Conservation (phyloP, 805 yeast species). For the Suhomyces faveliae region DNA sequence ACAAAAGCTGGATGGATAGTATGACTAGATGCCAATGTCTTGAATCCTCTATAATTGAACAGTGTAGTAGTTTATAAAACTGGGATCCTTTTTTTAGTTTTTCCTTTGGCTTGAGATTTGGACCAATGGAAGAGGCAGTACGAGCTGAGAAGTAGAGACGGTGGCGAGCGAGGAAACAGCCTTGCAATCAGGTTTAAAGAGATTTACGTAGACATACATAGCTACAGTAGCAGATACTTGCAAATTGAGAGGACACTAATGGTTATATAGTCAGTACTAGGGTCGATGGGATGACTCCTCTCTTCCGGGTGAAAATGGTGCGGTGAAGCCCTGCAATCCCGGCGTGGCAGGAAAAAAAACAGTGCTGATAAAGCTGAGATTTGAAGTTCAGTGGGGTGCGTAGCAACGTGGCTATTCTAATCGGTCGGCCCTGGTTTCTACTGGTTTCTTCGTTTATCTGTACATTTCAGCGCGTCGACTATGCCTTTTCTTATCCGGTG, state of each 20-base stretch:
- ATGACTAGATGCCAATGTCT: neutral
- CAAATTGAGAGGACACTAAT: neutral
- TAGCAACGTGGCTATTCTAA: neutral
- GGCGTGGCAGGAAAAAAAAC: neutral
- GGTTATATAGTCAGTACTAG: neutral
- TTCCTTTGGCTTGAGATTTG: slow-evolving; percentile 5
- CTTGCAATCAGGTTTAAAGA: neutral
- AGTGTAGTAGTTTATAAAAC: neutral
- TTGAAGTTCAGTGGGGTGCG: neutral
- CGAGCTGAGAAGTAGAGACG: neutral
- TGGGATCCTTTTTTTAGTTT: slow-evolving; percentile 1
- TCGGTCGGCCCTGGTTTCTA: neutral
- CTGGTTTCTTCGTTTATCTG: neutral
- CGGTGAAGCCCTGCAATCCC: neutral
- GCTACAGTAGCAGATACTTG: neutral
- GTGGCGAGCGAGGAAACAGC: neutral
- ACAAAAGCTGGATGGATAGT: neutral
- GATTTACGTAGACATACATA: neutral
- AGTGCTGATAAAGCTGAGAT: neutral
- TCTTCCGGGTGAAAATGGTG: neutral
- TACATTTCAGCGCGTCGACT: neutral
- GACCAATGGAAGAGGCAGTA: slow-evolving; percentile 3
- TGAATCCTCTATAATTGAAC: neutral
- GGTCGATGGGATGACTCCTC: neutral
- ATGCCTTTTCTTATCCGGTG: neutral